A percentile compares a stretch with the other conserved stretches of the same genome.
phyloP scores from a whole-genome alignment of 805 yeast species.

The Metschnikowia aberdeeniae region DNA sequence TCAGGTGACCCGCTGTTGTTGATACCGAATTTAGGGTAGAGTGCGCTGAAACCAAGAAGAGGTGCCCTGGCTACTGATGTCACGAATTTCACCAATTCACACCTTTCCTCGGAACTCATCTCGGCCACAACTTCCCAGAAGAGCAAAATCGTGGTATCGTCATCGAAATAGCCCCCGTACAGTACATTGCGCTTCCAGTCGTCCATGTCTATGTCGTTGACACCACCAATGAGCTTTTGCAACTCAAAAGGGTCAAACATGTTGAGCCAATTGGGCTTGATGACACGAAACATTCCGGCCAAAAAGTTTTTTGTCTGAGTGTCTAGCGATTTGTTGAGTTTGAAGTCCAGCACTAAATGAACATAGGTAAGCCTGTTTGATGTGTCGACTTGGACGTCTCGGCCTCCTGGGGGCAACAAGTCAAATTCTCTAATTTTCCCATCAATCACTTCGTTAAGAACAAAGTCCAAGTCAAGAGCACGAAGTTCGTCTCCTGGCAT shows the following conservation, averaged over 20 bases:
- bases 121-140: constrained; percentile 79
- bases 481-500: constrained; percentile 56
- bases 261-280: constrained; percentile 70
- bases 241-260: constrained; percentile 84
- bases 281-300: constrained; percentile 64
- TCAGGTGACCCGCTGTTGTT: constrained; percentile 55
- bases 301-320: constrained; percentile 60
- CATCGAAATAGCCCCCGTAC: constrained; percentile 48
- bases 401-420: constrained; percentile 56
- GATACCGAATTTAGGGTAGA: constrained; percentile 75
- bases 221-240: constrained; percentile 72
- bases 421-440: constrained; percentile 44
- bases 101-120: constrained; percentile 57
- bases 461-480: constrained; percentile 61
- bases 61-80: constrained; percentile 94
- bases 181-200: constrained; percentile 64
- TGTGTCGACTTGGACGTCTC: constrained; percentile 49
- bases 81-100: constrained; percentile 75
- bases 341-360: constrained; percentile 73
- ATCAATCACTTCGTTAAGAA: constrained; percentile 49
- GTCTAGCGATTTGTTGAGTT: constrained; percentile 60
- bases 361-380: constrained; percentile 68
- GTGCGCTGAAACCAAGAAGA: constrained; percentile 66
- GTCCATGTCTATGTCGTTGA: constrained; percentile 61
- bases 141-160: constrained; percentile 54